Base-by-base conservation (phyloP, 768 basidiomycete species). In the Dentipellis sp. region DNA sequence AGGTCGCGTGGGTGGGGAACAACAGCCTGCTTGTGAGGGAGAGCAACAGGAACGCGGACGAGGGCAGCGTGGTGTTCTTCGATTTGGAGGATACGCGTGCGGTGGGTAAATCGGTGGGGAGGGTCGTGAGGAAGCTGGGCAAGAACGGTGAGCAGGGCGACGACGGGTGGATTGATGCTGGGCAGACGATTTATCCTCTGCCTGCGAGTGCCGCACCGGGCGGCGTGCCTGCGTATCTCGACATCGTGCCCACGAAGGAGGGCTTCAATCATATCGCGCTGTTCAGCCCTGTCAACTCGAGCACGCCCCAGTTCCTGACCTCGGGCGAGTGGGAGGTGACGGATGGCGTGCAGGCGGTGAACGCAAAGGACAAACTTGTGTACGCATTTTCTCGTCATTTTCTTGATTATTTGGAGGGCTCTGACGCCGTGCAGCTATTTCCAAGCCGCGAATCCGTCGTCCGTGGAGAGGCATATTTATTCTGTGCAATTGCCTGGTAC, bases 241-340 rank as follows among this genome's bases (percentile, higher is more conserved):
- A 99, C 68, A 78, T 99, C 58, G 80, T 94, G 4, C 92, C 95
- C 9, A 83, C 79, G 34, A 63, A 73, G 22, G 82, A 88, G 4
- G 97, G 97, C 0, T 97, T 78, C 74, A 86, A 91, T 62, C 95
- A 98, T 66, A 84, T 99, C 64, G 97, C 95, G 0, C 78, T 94
- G 35, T 99, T 94, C 75, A 85, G 80, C 60, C 86, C 92, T 6
- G 82, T 87, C 3, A 79, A 77, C 58, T 77, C 86, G 16, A 70
- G 74, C 29, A 80, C 75, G 1, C 93, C 94, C 2, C 78, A 72
- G 36, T 99, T 91, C 74, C 74, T 99, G 39, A 98, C 95, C 1
- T 76, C 77, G 1, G 95, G 95, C 1, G 67, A 81, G 16, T 97
- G 94, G 94, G 95, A 99, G 69, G 91, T 98, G 5, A 84, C 84